Base-by-base conservation (phyloP, 2,329 filamentous ascomycete species). In the Incumbomyces lentus region DNA sequence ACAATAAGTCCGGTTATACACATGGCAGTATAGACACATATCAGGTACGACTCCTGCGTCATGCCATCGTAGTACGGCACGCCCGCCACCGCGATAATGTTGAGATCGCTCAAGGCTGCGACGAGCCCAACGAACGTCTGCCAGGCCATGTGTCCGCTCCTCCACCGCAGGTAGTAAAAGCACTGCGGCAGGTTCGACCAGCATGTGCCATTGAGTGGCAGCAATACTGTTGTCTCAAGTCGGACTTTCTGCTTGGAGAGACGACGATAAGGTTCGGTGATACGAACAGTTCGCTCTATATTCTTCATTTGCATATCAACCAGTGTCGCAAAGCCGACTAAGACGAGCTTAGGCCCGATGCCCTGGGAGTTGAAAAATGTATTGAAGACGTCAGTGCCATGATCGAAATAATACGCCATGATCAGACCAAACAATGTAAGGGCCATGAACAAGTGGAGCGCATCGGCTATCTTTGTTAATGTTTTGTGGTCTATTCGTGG, bases 241-340 rank as follows among this genome's bases (percentile, higher is more conserved):
- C 41, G 41, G 17, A 49, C 46, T 22, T 31, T 29, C 18, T 46
- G 32, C 11, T n/a, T 11, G 11, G 29, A 6, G 11, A 44, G 29
- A 13, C 43, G 49, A 22, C 51, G 51, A 38, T 49, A 51, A 10
- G 51, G 49, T 29, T 50, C 50, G 12, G 50, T 33, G 18, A 53
- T 45, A 12, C 51, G 49, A 18, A 51, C 46, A 38, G 46, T 42
- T 16, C 51, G 51, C 17, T 53, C 51, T 10, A 53, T 36, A 14
- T 46, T 26, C 30, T 53, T 53, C 45, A 40, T 46, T 8, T 40
- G 44, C 5, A 18, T 39, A 18, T 50, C 49, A 14, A 51, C 14
- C 1, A 53, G 26, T 36, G 37, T 38, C 10, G 51, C 51, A 13
- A 40, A 26, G 18, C 22, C 30, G 17, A 49, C 40, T 17, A 53